These are phyloP conservation scores for Podaxis pistillaris DNA, from an alignment of 768 basidiomycete genomes.

Conservation along the genomic window DNA sequence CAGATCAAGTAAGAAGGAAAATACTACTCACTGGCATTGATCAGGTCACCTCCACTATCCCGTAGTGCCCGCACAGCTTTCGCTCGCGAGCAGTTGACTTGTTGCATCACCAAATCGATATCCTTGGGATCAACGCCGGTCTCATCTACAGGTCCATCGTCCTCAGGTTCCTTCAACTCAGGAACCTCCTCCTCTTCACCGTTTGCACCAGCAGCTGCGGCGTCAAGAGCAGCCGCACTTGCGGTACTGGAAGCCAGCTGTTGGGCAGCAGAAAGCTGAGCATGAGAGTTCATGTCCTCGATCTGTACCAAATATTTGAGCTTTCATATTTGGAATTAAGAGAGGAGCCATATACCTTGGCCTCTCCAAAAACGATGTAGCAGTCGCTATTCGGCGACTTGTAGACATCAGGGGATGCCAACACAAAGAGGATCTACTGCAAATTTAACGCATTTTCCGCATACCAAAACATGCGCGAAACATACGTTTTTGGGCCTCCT, in stretches of 20 bases:
- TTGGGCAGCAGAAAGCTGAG: constrained; percentile 75
- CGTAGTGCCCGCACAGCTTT: constrained; percentile 91
- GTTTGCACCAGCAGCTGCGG: constrained; percentile 46
- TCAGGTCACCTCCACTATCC: constrained; percentile 90
- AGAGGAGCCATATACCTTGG: constrained; percentile 53
- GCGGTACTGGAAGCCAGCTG: constrained; percentile 62
- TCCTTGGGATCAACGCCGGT: constrained; percentile 91
- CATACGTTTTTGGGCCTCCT: constrained; percentile 91
- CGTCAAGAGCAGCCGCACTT: constrained; percentile 37
- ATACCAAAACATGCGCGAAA: constrained; percentile 6
- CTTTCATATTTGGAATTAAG: not conserved
- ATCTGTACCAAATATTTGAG: constrained; percentile 41
- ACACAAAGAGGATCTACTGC: constrained; percentile 80
- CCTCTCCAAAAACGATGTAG: constrained; percentile 99
- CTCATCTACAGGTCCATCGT: constrained; percentile 82
- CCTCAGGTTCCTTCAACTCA: constrained; percentile 78
- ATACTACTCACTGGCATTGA: constrained; percentile 85
- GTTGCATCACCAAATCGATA: constrained; percentile 87
- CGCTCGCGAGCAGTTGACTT: constrained; percentile 87
- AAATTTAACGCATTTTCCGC: constrained; percentile 10
- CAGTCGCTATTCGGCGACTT: constrained; percentile 97
- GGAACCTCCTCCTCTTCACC: constrained; percentile 85
- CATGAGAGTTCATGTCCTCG: constrained; percentile 84
- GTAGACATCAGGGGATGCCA: constrained; percentile 94
- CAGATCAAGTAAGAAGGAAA: not conserved